Percentiles rank a stretch among this genome's conserved stretches.
Conservation (phyloP, 2,329 filamentous ascomycete genomes). For the Alternaria arbusti region DNA sequence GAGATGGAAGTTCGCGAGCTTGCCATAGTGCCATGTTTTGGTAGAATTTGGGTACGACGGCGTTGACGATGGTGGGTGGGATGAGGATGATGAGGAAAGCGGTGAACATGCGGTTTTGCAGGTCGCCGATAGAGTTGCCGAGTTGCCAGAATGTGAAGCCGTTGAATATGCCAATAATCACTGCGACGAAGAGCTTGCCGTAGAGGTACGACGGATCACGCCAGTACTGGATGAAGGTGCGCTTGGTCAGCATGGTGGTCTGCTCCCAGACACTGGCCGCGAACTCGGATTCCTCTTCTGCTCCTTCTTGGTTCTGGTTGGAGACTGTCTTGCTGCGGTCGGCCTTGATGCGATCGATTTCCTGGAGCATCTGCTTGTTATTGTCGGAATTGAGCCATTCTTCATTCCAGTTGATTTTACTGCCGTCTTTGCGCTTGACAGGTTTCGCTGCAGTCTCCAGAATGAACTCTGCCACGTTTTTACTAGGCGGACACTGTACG, state of each 20-base stretch:
- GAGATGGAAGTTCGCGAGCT: slow-evolving; percentile 72
- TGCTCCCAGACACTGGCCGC: slow-evolving; percentile 70
- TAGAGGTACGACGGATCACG: slow-evolving; percentile 78
- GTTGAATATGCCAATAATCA: slow-evolving; percentile 78
- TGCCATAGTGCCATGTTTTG: slow-evolving; percentile 75
- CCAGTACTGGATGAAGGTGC: slow-evolving; percentile 77
- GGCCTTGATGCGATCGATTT: slow-evolving; percentile 69
- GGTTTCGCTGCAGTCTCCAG: slow-evolving; percentile 69
- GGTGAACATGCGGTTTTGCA: slow-evolving; percentile 82
- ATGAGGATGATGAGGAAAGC: slow-evolving; percentile 65
- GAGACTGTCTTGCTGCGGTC: slow-evolving; percentile 60
- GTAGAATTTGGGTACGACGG: slow-evolving; percentile 79
- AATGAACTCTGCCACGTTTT: slow-evolving; percentile 72
- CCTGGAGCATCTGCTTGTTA: slow-evolving; percentile 63
- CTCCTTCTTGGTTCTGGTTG: slow-evolving; percentile 7
- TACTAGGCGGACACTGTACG: slow-evolving; percentile 68
- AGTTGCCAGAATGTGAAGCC: slow-evolving; percentile 79
- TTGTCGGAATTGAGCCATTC: slow-evolving; percentile 74
- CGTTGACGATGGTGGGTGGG: slow-evolving; percentile 75
- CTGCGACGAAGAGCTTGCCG: slow-evolving; percentile 74
- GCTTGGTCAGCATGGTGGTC: slow-evolving; percentile 69
- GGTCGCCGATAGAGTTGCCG: slow-evolving; percentile 68
- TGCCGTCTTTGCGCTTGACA: slow-evolving; percentile 60
- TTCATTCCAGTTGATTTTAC: slow-evolving; percentile 72
- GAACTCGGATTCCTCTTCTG: slow-evolving; percentile 60